Evolutionary conservation across 2,329 filamentous ascomycete genomes (phyloP).

Genomic region (Diaporthe nobilis): DNA sequence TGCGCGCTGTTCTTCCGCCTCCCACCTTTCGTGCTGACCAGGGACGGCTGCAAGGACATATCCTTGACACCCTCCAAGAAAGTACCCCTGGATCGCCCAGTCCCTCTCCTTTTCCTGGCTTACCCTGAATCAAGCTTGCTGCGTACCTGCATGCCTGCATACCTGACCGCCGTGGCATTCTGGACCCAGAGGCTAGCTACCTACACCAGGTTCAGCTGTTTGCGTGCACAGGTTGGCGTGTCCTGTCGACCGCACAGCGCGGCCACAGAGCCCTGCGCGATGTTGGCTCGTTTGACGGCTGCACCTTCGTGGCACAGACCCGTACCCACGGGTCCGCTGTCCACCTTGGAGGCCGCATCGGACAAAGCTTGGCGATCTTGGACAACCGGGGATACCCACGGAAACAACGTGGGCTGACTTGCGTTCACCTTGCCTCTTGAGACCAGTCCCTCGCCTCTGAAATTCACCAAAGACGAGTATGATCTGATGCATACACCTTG

Average conservation of each 20-base stretch:
- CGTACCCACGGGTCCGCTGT: slow-evolving; percentile 29
- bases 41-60: slow-evolving; percentile 25
- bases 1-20: slow-evolving; percentile 9
- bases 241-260: slow-evolving; percentile 4
- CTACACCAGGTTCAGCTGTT: slow-evolving; percentile 7
- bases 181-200: not conserved
- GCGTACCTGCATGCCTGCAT: slow-evolving; percentile 26
- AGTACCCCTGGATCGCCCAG: slow-evolving; percentile 18
- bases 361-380: slow-evolving; percentile 34
- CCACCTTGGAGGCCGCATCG: slow-evolving; percentile 30
- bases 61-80: slow-evolving; percentile 22
- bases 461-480: not conserved
- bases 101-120: slow-evolving; percentile 25
- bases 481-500: not conserved
- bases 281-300: slow-evolving; percentile 28
- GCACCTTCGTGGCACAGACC: slow-evolving; percentile 10
- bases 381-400: slow-evolving; percentile 7
- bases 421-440: not conserved
- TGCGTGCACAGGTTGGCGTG: slow-evolving; percentile 1
- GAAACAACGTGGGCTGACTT: not conserved
- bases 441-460: not conserved
- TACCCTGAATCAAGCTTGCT: slow-evolving; percentile 27
- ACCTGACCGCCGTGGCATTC: slow-evolving; percentile 19
- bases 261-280: slow-evolving; percentile 1
- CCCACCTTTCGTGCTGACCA: slow-evolving; percentile 23